Percentiles rank a stretch among this genome's conserved stretches.
Evolutionary conservation across 352 stramenopile genomes (phyloP).

Genomic region (Detonula confervacea): DNA sequence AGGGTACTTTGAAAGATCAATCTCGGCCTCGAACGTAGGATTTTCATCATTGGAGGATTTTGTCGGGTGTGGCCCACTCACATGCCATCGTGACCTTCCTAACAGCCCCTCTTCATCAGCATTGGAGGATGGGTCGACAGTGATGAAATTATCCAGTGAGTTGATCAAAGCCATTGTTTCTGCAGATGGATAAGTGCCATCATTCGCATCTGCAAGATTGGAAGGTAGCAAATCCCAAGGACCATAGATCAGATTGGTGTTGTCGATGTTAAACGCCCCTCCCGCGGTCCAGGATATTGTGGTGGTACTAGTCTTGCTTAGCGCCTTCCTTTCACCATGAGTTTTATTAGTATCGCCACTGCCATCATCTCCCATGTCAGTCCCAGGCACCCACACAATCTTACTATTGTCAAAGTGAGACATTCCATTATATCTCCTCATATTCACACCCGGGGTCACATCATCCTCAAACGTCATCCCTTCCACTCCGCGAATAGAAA

Average conservation of each 20-base stretch:
- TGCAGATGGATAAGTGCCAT: slow-evolving; percentile 45
- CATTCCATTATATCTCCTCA: slow-evolving; percentile 27
- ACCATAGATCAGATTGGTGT: slow-evolving; percentile 54
- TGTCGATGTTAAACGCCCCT: slow-evolving; percentile 63
- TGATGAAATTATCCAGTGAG: slow-evolving; percentile 19
- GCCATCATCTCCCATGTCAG: no score
- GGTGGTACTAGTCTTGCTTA: not conserved
- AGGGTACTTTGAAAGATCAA: slow-evolving; percentile 57
- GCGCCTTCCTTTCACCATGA: not conserved
- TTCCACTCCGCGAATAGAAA: slow-evolving; percentile 73
- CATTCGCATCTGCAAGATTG: slow-evolving; percentile 38
- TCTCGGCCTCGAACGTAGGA: slow-evolving; percentile 56
- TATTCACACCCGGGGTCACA: slow-evolving; percentile 52
- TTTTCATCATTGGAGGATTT: slow-evolving; percentile 18
- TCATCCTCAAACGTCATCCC: slow-evolving; percentile 65
- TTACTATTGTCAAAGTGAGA: slow-evolving; percentile 51
- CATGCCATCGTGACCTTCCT: slow-evolving; percentile 52
- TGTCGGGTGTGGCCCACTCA: slow-evolving; percentile 44
- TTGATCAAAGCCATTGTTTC: slow-evolving; percentile 37
- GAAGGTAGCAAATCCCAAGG: slow-evolving; percentile 45
- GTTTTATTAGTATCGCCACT: no score
- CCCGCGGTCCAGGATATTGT: slow-evolving; percentile 67
- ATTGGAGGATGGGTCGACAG: slow-evolving; percentile 12
- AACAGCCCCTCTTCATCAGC: not conserved
- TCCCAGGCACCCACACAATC: slow-evolving; percentile 39